Conservation (phyloP, 345 rosid genomes). For the Nephelium lappaceum region DNA sequence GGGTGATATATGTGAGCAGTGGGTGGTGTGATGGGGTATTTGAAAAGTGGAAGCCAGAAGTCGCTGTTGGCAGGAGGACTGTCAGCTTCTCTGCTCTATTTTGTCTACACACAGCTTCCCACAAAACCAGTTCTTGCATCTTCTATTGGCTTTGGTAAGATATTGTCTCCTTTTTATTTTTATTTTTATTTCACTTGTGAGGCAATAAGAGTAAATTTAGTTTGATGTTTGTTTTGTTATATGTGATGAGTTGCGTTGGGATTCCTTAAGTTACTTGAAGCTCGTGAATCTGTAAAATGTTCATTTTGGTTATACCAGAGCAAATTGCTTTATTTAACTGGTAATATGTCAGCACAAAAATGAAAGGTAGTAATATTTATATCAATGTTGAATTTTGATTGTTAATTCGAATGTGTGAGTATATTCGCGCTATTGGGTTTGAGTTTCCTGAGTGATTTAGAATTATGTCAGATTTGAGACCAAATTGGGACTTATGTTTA, state of each 20-base stretch:
- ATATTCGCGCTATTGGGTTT: neutral
- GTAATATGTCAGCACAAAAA: neutral
- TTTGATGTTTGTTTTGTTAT: neutral
- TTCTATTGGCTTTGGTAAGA: slow-evolving; percentile 79
- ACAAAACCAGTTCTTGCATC: slow-evolving; percentile 75
- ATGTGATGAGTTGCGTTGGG: neutral
- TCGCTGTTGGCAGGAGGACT: slow-evolving; percentile 79
- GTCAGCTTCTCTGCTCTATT: slow-evolving; percentile 66
- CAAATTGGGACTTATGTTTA: neutral
- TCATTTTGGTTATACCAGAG: neutral
- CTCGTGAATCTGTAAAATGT: no score
- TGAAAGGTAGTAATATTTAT: neutral
- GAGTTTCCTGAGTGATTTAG: neutral
- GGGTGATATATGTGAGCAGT: slow-evolving; percentile 38
- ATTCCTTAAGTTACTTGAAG: no score
- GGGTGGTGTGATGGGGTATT: slow-evolving; percentile 86
- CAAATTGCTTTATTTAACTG: neutral
- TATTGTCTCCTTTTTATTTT: neutral
- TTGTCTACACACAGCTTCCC: slow-evolving; percentile 74
- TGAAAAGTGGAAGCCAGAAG: slow-evolving; percentile 90
- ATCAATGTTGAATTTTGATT: neutral
- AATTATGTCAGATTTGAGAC: neutral
- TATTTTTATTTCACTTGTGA: neutral
- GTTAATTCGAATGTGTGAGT: neutral
- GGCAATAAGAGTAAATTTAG: neutral